Evolutionary conservation across 352 stramenopile species (phyloP).

Genomic region (Phytophthora pluvialis): DNA sequence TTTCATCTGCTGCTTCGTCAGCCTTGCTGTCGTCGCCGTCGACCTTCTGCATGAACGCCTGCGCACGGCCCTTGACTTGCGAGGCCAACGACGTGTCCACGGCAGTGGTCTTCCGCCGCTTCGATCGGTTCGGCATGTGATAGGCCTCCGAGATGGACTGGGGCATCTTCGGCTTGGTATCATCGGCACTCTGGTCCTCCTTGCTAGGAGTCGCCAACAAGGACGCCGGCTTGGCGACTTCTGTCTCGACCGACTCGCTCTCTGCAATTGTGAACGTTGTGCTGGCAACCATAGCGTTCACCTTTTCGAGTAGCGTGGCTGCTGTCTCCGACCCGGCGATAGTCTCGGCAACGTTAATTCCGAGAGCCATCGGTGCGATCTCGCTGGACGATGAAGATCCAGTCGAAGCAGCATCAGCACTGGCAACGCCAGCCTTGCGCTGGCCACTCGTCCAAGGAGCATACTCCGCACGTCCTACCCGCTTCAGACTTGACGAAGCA

Average conservation of each 20-base stretch:
- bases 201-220: slow-evolving; percentile 17
- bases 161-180: slow-evolving; percentile 40
- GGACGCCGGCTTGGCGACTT: background rate
- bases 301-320: slow-evolving; percentile 46
- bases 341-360: slow-evolving; percentile 13
- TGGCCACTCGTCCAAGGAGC: slow-evolving; percentile 63
- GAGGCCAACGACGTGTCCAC: slow-evolving; percentile 40
- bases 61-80: slow-evolving; percentile 45
- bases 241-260: slow-evolving; percentile 33
- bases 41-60: slow-evolving; percentile 61
- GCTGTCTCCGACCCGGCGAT: slow-evolving; percentile 18
- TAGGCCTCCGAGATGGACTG: slow-evolving; percentile 84
- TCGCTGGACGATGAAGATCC: slow-evolving; percentile 16
- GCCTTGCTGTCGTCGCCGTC: slow-evolving; percentile 20
- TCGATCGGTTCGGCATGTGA: slow-evolving; percentile 68
- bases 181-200: slow-evolving; percentile 6
- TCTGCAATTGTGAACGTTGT: slow-evolving; percentile 67
- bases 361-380: slow-evolving; percentile 29
- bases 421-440: slow-evolving; percentile 51
- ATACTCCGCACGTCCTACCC: slow-evolving; percentile 58
- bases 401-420: slow-evolving; percentile 12
- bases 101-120: slow-evolving; percentile 59
- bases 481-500: slow-evolving; percentile 34
- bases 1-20: slow-evolving; percentile 12
- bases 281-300: slow-evolving; percentile 63